Evolutionary conservation across 2,329 filamentous ascomycete genomes (phyloP).

Genomic region (Monosporascus sp.): DNA sequence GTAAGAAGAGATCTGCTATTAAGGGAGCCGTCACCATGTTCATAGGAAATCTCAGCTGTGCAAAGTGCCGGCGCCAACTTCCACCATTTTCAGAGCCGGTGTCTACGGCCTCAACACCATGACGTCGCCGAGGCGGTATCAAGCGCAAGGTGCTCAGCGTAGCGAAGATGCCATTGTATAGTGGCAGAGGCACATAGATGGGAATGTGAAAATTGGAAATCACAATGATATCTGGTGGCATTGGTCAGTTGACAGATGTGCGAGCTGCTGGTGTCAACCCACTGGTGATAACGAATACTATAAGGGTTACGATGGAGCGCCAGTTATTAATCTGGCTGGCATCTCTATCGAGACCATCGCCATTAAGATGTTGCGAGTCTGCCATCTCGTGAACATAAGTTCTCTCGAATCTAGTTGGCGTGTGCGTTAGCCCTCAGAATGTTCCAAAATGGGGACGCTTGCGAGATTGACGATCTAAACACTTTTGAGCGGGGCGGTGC

Average conservation of each 20-base stretch:
- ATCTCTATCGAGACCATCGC: slow-evolving; percentile 35
- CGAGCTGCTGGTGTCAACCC: slow-evolving; percentile 29
- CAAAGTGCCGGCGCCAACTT: slow-evolving; percentile 32
- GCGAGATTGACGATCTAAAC: too few relatives aligned
- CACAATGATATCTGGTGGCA: slow-evolving; percentile 55
- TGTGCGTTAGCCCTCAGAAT: neutral
- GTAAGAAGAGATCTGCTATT: slow-evolving; percentile 64
- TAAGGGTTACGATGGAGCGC: slow-evolving; percentile 64
- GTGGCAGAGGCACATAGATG: slow-evolving; percentile 48
- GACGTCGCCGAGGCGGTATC: slow-evolving; percentile 36
- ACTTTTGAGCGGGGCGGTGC: too few relatives aligned
- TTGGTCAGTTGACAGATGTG: neutral
- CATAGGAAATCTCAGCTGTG: slow-evolving; percentile 54
- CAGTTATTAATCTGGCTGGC: slow-evolving; percentile 55
- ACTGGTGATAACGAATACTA: slow-evolving; percentile 67
- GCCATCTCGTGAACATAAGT: neutral
- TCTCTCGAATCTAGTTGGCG: neutral
- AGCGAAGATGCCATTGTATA: slow-evolving; percentile 41
- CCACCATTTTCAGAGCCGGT: slow-evolving; percentile 18
- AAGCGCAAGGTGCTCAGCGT: slow-evolving; percentile 42
- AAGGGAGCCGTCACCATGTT: slow-evolving; percentile 68
- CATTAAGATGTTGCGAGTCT: slow-evolving; percentile 6
- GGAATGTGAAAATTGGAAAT: slow-evolving; percentile 65
- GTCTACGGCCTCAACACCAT: neutral
- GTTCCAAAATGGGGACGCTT: too few relatives aligned